These are phyloP conservation scores for Kodamaea restingae DNA, from an alignment of 805 yeast genomes.

Conservation along the genomic window DNA sequence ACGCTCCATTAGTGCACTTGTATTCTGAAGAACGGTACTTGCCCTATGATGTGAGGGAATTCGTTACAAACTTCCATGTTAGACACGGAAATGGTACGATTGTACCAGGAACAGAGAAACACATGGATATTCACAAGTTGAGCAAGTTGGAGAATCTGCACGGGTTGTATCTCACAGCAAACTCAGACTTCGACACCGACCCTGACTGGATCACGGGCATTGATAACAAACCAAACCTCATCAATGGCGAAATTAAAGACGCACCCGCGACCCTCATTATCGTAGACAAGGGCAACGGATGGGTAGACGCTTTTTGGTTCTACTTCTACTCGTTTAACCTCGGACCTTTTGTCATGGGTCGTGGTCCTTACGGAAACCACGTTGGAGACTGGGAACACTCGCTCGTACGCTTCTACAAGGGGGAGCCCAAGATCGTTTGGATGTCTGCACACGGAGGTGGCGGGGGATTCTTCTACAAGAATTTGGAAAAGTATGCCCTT, in stretches of 20 bases:
- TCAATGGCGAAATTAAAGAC: conserved; percentile 63
- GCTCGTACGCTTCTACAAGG: conserved; percentile 75
- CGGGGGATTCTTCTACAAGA: conserved; percentile 75
- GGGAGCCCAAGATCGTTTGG: conserved; percentile 83
- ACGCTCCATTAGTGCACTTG: conserved; percentile 75
- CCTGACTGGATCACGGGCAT: conserved; percentile 87
- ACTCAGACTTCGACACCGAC: conserved; percentile 60
- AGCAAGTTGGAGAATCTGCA: conserved; percentile 27
- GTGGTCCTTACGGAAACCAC: conserved; percentile 96
- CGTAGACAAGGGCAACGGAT: conserved; percentile 89
- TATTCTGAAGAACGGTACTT: conserved; percentile 85
- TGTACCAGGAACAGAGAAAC: conserved; percentile 28
- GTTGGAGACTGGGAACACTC: conserved; percentile 99
- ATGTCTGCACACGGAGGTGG: conserved; percentile 99
- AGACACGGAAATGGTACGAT: conserved; percentile 47
- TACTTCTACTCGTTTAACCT: conserved; percentile 89
- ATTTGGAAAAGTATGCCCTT: conserved; percentile 59
- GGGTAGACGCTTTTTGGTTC: conserved; percentile 96
- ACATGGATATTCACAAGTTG: conserved; percentile 31
- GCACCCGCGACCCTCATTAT: conserved; percentile 83
- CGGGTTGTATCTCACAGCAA: conserved; percentile 57
- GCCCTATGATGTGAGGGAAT: conserved; percentile 77
- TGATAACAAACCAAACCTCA: conserved; percentile 61
- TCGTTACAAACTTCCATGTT: conserved; percentile 61
- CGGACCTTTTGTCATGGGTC: conserved; percentile 97